phyloP scores from a whole-genome alignment of 148 eudicot species.

The Selenicereus undatus region DNA sequence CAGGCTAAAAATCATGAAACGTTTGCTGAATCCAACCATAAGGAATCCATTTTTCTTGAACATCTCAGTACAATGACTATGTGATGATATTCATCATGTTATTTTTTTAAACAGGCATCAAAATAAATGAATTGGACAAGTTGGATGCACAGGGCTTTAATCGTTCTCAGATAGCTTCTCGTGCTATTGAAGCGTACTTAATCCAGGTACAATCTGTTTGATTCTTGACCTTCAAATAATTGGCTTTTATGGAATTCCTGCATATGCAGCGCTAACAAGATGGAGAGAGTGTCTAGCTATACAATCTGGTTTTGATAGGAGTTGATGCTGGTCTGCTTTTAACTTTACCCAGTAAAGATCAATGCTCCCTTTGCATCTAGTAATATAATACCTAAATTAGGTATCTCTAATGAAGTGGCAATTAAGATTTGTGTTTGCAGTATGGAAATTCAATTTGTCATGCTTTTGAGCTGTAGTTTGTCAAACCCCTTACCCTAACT shows the following conservation, averaged over 20 bases:
- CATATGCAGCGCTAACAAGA: too few relatives aligned
- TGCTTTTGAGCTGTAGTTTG: not conserved
- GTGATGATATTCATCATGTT: not conserved
- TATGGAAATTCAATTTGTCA: not conserved
- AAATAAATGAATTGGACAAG: constrained; percentile 70
- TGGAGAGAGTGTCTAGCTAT: not conserved
- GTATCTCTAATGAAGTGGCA: not conserved
- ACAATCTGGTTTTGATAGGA: not conserved
- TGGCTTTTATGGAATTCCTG: not conserved
- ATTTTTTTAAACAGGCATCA: constrained; percentile 51
- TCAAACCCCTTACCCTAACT: not conserved
- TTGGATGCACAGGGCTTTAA: constrained; percentile 67
- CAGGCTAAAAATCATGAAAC: constrained; percentile 16
- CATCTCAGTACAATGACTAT: not conserved
- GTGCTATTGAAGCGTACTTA: constrained; percentile 89
- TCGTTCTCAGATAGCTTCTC: constrained; percentile 82
- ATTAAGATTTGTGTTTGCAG: not conserved
- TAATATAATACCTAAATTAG: too few relatives aligned
- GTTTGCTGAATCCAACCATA: not conserved
- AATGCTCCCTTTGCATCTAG: not conserved
- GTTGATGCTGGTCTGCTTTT: not conserved
- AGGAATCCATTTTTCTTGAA: not conserved
- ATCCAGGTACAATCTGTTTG: constrained; percentile 58
- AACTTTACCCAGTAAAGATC: not conserved
- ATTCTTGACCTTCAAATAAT: not conserved